Percentiles rank a stretch among this genome's conserved stretches.
Evolutionary conservation across 495 filamentous ascomycete genomes (phyloP).

Genomic region (Aspergillus funiculosus): DNA sequence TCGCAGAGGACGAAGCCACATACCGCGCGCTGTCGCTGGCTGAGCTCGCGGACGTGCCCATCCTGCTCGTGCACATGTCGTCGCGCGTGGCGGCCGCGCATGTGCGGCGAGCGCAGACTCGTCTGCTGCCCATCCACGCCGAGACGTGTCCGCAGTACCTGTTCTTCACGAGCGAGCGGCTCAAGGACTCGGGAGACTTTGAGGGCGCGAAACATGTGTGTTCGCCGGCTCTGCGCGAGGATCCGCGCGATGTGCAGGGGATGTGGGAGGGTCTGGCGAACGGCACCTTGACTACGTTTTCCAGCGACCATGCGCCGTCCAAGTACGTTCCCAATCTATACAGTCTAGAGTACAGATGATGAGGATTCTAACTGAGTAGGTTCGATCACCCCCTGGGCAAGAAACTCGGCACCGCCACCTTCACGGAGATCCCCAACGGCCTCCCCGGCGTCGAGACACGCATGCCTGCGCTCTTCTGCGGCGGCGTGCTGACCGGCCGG

Average conservation of each 20-base stretch:
- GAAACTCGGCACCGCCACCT: slow-evolving; percentile 28
- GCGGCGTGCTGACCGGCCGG: slow-evolving; percentile 30
- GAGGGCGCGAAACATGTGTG: slow-evolving; percentile 50
- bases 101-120: slow-evolving; percentile 51
- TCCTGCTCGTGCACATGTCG: slow-evolving; percentile 55
- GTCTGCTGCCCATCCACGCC: slow-evolving; percentile 51
- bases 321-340: slow-evolving; percentile 17
- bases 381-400: slow-evolving; percentile 34
- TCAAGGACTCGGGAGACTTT: slow-evolving; percentile 47
- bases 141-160: slow-evolving; percentile 64
- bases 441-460: slow-evolving; percentile 57
- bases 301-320: slow-evolving; percentile 39
- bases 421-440: slow-evolving; percentile 49
- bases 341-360: too few species aligned
- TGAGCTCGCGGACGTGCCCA: slow-evolving; percentile 50
- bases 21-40: slow-evolving; percentile 53
- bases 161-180: slow-evolving; percentile 49
- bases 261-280: slow-evolving; percentile 44
- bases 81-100: slow-evolving; percentile 45
- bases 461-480: slow-evolving; percentile 41
- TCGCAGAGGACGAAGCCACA: slow-evolving; percentile 54
- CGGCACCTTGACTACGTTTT: slow-evolving; percentile 44
- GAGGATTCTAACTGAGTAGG: slow-evolving; percentile 5
- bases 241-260: slow-evolving; percentile 31
- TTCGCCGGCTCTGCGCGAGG: slow-evolving; percentile 38